Percentiles rank a stretch among this genome's conserved stretches.
phyloP scores from a whole-genome alignment of 805 yeast species.

The Metschnikowia matae region DNA sequence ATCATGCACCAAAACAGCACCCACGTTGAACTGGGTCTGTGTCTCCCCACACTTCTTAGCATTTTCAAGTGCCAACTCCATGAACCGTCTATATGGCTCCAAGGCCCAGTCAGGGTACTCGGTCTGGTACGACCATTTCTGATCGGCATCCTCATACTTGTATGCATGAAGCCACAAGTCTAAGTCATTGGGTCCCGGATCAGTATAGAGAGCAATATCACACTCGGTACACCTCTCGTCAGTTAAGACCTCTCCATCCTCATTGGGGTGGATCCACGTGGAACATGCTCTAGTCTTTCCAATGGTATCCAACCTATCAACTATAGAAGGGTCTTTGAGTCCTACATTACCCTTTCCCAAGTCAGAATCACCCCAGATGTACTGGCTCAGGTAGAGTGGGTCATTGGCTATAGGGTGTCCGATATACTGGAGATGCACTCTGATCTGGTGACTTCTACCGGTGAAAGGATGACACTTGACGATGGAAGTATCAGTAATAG shows the following conservation, averaged over 20 bases:
- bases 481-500: conserved; percentile 51
- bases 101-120: conserved; percentile 82
- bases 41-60: conserved; percentile 81
- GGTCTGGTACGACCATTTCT: conserved; percentile 70
- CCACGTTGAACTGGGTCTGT: conserved; percentile 88
- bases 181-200: conserved; percentile 85
- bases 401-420: conserved; percentile 92
- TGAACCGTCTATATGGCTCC: conserved; percentile 51
- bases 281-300: conserved; percentile 70
- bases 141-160: conserved; percentile 58
- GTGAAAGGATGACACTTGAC: conserved; percentile 85
- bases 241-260: conserved; percentile 62
- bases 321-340: conserved; percentile 43
- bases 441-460: conserved; percentile 92
- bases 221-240: conserved; percentile 63
- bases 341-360: conserved; percentile 62
- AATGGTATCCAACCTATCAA: conserved; percentile 49
- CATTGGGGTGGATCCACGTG: conserved; percentile 59
- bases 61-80: conserved; percentile 72
- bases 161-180: conserved; percentile 91
- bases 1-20: conserved; percentile 68
- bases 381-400: conserved; percentile 77
- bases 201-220: conserved; percentile 67
- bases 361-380: conserved; percentile 67
- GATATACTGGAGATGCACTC: conserved; percentile 87